Base-by-base conservation (phyloP, 495 filamentous ascomycete species). In the Hamigera avellanea region DNA sequence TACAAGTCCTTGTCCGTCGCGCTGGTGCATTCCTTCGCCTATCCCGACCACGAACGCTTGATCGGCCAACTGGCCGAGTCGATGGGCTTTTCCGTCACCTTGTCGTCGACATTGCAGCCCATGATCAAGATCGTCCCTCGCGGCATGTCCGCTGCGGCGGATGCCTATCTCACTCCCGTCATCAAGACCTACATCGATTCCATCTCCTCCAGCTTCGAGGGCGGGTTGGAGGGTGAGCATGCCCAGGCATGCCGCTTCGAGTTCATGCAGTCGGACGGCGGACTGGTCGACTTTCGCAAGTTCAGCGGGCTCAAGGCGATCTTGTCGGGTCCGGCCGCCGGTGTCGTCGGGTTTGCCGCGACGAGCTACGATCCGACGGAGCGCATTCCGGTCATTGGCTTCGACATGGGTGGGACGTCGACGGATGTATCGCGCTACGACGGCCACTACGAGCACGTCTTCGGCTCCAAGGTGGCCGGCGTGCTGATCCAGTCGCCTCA, bases 391-490 rank as follows among this genome's bases (percentile, higher is more conserved):
- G 83, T 96, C 8, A 95, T 96, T 50, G 91, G 91, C 0, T 96
- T 98, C 45, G 91, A 96, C 46, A 98, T 98, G 91, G 78, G 79
- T 23, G 91, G 91, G 18, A 98, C 91, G 5, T 88, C 81, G 25
- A 98, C 91, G 0, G 91, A 98, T 53, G 89, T 95, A 5, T 93
- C 86, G 15, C 66, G 91, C 17, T 96, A 91, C 48, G 91, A 89
- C 26, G 89, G 91, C 8, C 72, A 89, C 33, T 86, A 94, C 51
- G 91, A 96, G 39, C 91, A 98, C 54, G 91, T 95, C 0, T 96
- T 98, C 42, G 91, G 94, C 52, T 95, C 91, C 1, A 95, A 89
- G 0, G 93, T 93, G 1, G 91, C 91, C 1, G 91, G 91, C 16
- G 86, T 98, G 5, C 86, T 87, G 0, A 93, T 96, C 23, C 91